A percentile compares a stretch with the other conserved stretches of the same genome.
Conservation (phyloP, 495 filamentous ascomycete species). For the Cenococcum geophilum region DNA sequence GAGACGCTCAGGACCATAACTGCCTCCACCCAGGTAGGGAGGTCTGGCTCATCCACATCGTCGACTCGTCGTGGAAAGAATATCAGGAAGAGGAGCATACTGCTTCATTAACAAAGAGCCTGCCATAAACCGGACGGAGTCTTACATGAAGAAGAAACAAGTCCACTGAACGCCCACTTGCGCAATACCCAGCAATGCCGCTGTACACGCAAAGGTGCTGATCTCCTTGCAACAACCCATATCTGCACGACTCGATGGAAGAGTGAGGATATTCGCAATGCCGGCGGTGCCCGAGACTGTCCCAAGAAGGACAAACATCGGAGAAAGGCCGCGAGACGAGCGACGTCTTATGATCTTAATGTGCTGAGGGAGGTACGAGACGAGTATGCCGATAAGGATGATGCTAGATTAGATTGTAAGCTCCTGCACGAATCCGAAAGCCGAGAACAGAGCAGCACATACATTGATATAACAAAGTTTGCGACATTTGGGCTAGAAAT, state of each 20-base stretch:
- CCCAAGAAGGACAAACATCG: slow-evolving; percentile 87
- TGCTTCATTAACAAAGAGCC: slow-evolving; percentile 10
- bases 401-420: slow-evolving; percentile 46
- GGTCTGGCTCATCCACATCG: slow-evolving; percentile 18
- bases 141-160: slow-evolving; percentile 85
- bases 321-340: slow-evolving; percentile 92
- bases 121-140: slow-evolving; percentile 10
- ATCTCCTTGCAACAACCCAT: slow-evolving; percentile 78
- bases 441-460: background rate
- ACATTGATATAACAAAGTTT: slow-evolving; percentile 1
- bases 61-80: slow-evolving; percentile 41
- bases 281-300: slow-evolving; percentile 79
- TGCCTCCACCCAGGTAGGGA: slow-evolving; percentile 68
- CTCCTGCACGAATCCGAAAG: background rate
- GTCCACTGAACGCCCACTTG: slow-evolving; percentile 89
- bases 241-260: slow-evolving; percentile 69
- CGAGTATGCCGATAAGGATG: slow-evolving; percentile 81
- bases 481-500: background rate
- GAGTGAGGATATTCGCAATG: slow-evolving; percentile 83
- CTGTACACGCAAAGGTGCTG: slow-evolving; percentile 73
- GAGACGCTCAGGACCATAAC: slow-evolving; percentile 62
- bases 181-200: slow-evolving; percentile 76
- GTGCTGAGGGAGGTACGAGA: slow-evolving; percentile 94
- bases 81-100: slow-evolving; percentile 42
- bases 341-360: slow-evolving; percentile 77